Evolutionary conservation across 2,329 filamentous ascomycete species (phyloP).

Genomic region (Calonectria pteridis): DNA sequence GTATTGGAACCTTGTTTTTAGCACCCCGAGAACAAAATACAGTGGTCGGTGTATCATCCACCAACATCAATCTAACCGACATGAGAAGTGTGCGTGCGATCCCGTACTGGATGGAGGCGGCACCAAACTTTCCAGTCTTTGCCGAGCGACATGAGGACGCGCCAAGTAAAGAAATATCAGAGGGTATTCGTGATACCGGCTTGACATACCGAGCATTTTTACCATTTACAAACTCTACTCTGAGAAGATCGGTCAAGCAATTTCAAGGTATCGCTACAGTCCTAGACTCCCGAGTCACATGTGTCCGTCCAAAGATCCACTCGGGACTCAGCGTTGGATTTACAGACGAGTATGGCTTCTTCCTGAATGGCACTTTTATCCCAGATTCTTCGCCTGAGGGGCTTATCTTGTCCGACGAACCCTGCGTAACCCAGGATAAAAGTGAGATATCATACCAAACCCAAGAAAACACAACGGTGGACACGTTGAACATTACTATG

Average conservation of each 20-base stretch:
- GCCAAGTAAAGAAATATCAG: background rate
- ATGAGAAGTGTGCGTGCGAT: background rate
- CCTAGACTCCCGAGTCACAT: slow-evolving; percentile 6
- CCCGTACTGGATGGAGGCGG: slow-evolving; percentile 7
- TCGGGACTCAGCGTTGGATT: background rate
- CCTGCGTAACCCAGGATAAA: background rate
- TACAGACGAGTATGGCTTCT: background rate
- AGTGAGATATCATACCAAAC: background rate
- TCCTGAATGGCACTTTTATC: slow-evolving; percentile 9
- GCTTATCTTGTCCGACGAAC: background rate
- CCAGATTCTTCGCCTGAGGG: background rate
- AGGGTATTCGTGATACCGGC: background rate
- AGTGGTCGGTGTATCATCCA: background rate
- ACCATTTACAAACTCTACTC: slow-evolving; percentile 1
- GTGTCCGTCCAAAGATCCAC: slow-evolving; percentile 2
- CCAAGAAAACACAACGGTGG: background rate
- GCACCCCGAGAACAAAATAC: background rate
- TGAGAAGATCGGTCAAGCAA: slow-evolving; percentile 3
- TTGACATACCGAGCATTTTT: slow-evolving; percentile 10
- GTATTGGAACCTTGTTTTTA: background rate
- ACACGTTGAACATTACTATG: background rate
- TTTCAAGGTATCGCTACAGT: slow-evolving; percentile 1
- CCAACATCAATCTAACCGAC: background rate
- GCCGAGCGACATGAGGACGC: slow-evolving; percentile 1
- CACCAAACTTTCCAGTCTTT: slow-evolving; percentile 7